Conservation (phyloP, 2,329 filamentous ascomycete genomes). For the Ophiostoma fasciatum region DNA sequence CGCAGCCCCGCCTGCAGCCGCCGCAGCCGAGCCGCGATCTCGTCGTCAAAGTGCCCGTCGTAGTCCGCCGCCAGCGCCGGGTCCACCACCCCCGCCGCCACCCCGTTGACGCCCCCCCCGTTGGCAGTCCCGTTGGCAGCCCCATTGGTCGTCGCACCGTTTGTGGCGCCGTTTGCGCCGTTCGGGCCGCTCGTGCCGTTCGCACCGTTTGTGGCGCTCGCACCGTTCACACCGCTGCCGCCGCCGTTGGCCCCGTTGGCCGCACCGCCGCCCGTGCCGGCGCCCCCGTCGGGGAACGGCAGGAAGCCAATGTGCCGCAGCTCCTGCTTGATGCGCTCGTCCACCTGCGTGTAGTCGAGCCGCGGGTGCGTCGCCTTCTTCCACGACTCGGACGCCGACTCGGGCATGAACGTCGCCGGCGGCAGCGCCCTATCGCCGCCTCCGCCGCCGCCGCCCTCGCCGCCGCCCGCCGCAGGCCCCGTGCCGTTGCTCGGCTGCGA, state of each 20-base stretch:
- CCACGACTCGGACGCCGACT: slow-evolving; percentile 61
- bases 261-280: slow-evolving; percentile 7
- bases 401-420: slow-evolving; percentile 66
- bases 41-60: slow-evolving; percentile 82
- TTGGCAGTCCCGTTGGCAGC: neutral
- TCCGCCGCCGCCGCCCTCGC: slow-evolving; percentile 15
- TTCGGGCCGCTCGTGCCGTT: slow-evolving; percentile 8
- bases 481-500: slow-evolving; percentile 34
- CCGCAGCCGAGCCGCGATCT: slow-evolving; percentile 79
- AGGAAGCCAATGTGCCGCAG: slow-evolving; percentile 83
- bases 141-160: neutral
- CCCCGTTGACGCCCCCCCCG: neutral
- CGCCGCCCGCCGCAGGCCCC: slow-evolving; percentile 27
- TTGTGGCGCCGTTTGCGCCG: slow-evolving; percentile 17
- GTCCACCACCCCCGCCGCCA: neutral
- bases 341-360: slow-evolving; percentile 72
- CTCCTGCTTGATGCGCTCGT: slow-evolving; percentile 84
- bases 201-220: neutral
- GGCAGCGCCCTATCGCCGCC: slow-evolving; percentile 30
- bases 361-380: slow-evolving; percentile 62
- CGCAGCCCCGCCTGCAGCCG: slow-evolving; percentile 71
- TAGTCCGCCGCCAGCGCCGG: slow-evolving; percentile 48
- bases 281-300: slow-evolving; percentile 24
- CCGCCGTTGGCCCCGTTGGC: slow-evolving; percentile 7
- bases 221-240: neutral